phyloP scores from a whole-genome alignment of 148 eudicot genomes.

The Amaranthus hypochondriacus region DNA sequence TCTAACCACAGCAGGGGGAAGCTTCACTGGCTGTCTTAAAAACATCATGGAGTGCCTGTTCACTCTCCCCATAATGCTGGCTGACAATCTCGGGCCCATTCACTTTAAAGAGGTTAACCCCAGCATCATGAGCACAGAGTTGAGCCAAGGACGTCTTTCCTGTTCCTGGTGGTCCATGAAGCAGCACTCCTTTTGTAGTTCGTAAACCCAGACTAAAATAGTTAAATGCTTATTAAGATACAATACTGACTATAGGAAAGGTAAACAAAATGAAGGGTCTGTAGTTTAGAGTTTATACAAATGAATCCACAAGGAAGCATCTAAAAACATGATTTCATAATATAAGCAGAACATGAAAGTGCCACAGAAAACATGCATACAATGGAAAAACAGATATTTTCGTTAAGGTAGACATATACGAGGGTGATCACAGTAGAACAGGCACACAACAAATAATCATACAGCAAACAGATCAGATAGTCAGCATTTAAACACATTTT shows the following conservation, averaged over 20 bases:
- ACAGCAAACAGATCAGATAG: background rate
- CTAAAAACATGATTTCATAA: background rate
- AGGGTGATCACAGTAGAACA: background rate
- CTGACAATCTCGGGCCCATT: constrained; percentile 87
- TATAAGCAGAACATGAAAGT: background rate
- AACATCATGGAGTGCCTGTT: constrained; percentile 69
- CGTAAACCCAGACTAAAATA: constrained; percentile 72
- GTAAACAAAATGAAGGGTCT: constrained; percentile 4
- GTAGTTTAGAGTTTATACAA: background rate
- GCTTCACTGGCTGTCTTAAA: constrained; percentile 74
- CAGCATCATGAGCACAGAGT: constrained; percentile 73
- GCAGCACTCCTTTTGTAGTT: constrained; percentile 90
- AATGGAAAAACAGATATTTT: background rate
- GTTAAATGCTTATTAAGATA: constrained; percentile 29
- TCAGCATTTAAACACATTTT: background rate
- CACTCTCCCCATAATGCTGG: constrained; percentile 86
- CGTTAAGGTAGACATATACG: background rate
- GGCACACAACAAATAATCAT: background rate
- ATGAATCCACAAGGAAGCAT: constrained; percentile 6
- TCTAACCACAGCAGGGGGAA: constrained; percentile 85
- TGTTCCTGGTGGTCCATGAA: constrained; percentile 95
- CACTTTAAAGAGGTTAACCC: constrained; percentile 65
- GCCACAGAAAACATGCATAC: background rate
- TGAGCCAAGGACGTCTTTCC: constrained; percentile 90
- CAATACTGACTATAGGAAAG: constrained; percentile 10